Evolutionary conservation across 2,329 filamentous ascomycete genomes (phyloP), one percentile per base, ranked within the genome.

Genomic region (Shiraia sp.): DNA sequence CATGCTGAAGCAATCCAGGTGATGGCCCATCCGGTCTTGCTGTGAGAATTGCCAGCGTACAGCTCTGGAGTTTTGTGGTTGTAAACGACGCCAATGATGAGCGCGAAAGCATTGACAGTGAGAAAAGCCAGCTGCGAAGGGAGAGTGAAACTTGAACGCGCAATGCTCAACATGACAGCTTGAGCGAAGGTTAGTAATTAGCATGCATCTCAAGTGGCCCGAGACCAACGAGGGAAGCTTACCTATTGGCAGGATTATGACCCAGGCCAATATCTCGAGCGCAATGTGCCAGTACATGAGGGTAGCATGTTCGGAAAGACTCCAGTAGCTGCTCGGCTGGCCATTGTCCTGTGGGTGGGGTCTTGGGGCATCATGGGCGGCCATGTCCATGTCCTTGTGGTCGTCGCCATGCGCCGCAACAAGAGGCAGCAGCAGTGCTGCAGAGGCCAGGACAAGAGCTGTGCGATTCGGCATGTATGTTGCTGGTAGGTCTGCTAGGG

Each of bases 91-190:
- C 70, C 59, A 37, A 72, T 47, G 39, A 74, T 49, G 17, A 74
- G 58, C 36, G 70, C 65, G 39, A 73, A 49, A 26, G 68, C 66
- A 47, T 76, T 75, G 16, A 69, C 39, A 19, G 63, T 39, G 32
- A 76, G 69, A 59, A 76, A 77, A 14, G 63, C 48, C 46, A 90
- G 78, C 61, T 96, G 91, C 1, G 77, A 70, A 1, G 78, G 74
- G 2, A 95, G 75, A 1, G 85, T 85, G 57, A 87, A 84, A 49
- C 86, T 80, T 30, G 91, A 96, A 47, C 81, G 82, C 25, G 86
- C 86, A 50, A 96, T 76, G 40, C 90, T 95, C 51, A 97, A 77
- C 83, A 96, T 89, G 34, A 95, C 85, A 52, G 82, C 89, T 93
- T 56, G 19, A 4, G 6, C 5, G 6, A 35, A 29, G 40, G 43